Evolutionary conservation across 2,329 filamentous ascomycete genomes (phyloP).

Genomic region (Fusarium sp.): DNA sequence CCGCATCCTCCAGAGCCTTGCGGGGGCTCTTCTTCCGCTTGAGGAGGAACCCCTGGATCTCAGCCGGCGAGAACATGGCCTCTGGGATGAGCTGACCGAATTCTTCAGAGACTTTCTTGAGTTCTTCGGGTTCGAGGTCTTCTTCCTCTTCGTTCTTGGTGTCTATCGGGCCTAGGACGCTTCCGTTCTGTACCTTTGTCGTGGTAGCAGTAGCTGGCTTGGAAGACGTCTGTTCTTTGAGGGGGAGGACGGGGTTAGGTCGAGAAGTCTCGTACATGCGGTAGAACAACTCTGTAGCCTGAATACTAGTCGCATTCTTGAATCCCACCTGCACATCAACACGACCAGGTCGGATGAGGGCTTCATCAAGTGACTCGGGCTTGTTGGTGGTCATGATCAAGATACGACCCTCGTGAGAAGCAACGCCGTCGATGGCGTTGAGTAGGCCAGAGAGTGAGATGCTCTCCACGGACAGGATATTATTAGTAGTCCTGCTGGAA

Average conservation of each 20-base stretch:
- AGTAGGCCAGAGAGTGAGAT: constrained; percentile 81
- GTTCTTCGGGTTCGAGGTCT: constrained; percentile 50
- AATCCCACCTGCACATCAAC: constrained; percentile 75
- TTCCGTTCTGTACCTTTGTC: constrained; percentile 19
- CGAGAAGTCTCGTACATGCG: constrained; percentile 64
- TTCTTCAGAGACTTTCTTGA: constrained; percentile 54
- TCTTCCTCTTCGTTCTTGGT: constrained; percentile 19
- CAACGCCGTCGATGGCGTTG: constrained; percentile 84
- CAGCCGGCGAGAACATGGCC: constrained; percentile 63
- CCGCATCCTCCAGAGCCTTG: constrained; percentile 61
- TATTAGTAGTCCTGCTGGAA: constrained; percentile 38
- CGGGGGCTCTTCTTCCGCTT: constrained; percentile 67
- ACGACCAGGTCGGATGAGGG: constrained; percentile 75
- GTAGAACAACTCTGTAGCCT: constrained; percentile 65
- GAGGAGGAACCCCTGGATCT: constrained; percentile 70
- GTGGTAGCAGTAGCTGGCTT: neutral
- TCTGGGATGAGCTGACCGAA: constrained; percentile 64
- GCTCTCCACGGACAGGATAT: constrained; percentile 44
- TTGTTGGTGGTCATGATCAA: constrained; percentile 85
- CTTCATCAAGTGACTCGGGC: constrained; percentile 74
- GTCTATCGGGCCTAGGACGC: constrained; percentile 6
- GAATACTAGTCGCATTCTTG: constrained; percentile 62
- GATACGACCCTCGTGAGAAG: constrained; percentile 78
- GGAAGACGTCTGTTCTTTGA: constrained; percentile 1
- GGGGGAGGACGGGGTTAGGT: constrained; percentile 18